Evolutionary conservation across 352 stramenopile species (phyloP), one percentile per base, ranked within the genome.

Genomic region (Globisporangium carolinianum): DNA sequence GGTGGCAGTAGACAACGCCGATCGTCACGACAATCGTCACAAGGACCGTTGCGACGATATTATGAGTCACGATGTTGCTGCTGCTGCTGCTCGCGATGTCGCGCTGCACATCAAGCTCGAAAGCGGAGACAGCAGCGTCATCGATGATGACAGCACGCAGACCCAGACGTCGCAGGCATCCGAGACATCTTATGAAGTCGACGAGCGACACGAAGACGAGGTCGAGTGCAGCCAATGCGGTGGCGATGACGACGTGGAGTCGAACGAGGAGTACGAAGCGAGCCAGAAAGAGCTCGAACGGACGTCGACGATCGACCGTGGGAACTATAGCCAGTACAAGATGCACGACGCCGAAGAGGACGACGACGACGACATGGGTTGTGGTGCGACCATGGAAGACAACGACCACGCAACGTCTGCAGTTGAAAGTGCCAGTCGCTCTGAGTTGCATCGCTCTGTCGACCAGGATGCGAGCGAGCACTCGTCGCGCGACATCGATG

Each of bases 251-350:
- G 46, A 65, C 2, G 58, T 60, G 5, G 51, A 69, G 4, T 60
- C 64, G 6, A 42, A 73, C 17, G 51, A 66, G 5, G 58, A 72
- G 11, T 24, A 24, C 24, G 61, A 65, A 5, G n/a, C 57, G 47
- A 53, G 55, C 10, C 45, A 69, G 14, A 46, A 71, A 7, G 56
- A 51, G n/a, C 37, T 47, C 11, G 43, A 50, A 24, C 35, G 64
- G 57, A 47, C 17, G 10, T 81, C 73, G 38, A 86, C 78, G 8
- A 73, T 88, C 43, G 76, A 86, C 32, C 63, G 63, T 47, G 78
- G 74, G 46, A 85, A 82, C 43, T 73, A 80, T 37, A 41, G 53
- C 32, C 53, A 82, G 51, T 82, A 79, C 56, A 78, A 76, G 47
- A 14, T 56, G 43, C 54, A 67, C 15, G 42, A 57, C 7, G 60